A percentile compares a stretch with the other conserved stretches of the same genome.
These are phyloP conservation scores for Chrysochromulina tobinii DNA, from an alignment of 78 protist species.

Conservation along the genomic window DNA sequence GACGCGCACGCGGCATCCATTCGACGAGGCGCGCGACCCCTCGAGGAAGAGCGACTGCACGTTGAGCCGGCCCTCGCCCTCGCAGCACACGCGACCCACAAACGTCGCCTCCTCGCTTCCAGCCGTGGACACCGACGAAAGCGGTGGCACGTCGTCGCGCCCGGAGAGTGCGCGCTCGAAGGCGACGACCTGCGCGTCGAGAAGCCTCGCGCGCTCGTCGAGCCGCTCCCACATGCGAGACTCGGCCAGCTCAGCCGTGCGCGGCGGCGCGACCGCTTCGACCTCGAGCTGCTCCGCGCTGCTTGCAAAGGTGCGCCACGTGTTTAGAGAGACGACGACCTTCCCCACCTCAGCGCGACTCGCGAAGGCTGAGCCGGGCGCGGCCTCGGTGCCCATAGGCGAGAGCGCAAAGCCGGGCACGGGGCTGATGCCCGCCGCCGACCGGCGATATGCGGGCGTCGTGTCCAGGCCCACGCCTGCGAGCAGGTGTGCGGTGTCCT, in stretches of 20 bases:
- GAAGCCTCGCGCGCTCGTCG: neutral
- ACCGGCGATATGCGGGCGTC: neutral
- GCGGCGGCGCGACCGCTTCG: neutral
- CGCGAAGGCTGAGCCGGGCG: neutral
- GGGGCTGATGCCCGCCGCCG: neutral
- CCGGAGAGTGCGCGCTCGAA: neutral
- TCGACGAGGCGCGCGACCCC: neutral
- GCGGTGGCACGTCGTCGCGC: neutral
- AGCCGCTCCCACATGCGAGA: neutral
- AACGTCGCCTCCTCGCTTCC: neutral
- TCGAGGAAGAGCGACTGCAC: neutral
- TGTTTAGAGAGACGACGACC: neutral
- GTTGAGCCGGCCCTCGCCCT: slow-evolving; percentile 3
- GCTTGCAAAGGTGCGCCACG: no score
- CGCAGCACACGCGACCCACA: slow-evolving; percentile 11
- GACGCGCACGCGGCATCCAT: neutral
- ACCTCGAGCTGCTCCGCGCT: neutral
- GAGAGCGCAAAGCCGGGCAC: neutral
- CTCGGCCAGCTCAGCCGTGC: no score
- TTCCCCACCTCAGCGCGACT: neutral
- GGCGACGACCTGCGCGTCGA: neutral
- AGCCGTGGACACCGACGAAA: neutral
- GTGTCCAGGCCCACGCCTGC: neutral
- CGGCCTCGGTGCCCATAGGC: neutral
- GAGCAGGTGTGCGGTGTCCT: neutral